Base-by-base conservation (phyloP, 257 asterid species). In the Jacaranda mimosifolia region DNA sequence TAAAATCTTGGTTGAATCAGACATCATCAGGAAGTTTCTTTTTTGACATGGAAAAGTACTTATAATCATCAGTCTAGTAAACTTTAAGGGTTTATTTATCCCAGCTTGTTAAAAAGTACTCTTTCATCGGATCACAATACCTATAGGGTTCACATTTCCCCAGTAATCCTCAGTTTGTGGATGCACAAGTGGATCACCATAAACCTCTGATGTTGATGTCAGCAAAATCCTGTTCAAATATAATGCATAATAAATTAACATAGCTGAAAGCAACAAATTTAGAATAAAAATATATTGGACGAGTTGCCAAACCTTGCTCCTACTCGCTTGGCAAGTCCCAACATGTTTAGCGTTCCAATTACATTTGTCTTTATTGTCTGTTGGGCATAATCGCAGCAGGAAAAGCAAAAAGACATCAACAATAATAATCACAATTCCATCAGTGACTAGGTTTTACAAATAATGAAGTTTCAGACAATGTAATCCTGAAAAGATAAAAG, bases 91-190 rank as follows among this genome's bases (percentile, higher is more conserved):
- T 26, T 26, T 26, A 26, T 26, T 26, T 26, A 26, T 26, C 32
- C n/a, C n/a, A n/a, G n/a, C n/a, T n/a, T n/a, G n/a, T n/a, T n/a
- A n/a, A n/a, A n/a, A n/a, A n/a, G 51, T 17, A 55, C 19, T 6
- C 14, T 12, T n/a, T 7, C 21, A 49, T 5, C 26, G 13, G 21
- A 46, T 13, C 18, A 63, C 10, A 40, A n/a, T 93, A 95, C 99
- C 99, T 67, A 91, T 95, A 13, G 98, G 98, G 81, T 95, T 93
- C 74, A 95, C 99, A 72, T 95, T 95, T 82, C 99, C 99, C 99
- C 97, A 95, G 80, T 95, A 95, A 77, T 94, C 94, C 85, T 95
- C 99, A 56, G 91, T 85, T 80, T 95, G 99, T 74, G 99, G 99
- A 83, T 95, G 99, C 75, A 87, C 86, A 15, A 95, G 92, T 38